These are phyloP conservation scores for Hortaea werneckii DNA, from an alignment of 2,329 filamentous ascomycete genomes.

Conservation along the genomic window DNA sequence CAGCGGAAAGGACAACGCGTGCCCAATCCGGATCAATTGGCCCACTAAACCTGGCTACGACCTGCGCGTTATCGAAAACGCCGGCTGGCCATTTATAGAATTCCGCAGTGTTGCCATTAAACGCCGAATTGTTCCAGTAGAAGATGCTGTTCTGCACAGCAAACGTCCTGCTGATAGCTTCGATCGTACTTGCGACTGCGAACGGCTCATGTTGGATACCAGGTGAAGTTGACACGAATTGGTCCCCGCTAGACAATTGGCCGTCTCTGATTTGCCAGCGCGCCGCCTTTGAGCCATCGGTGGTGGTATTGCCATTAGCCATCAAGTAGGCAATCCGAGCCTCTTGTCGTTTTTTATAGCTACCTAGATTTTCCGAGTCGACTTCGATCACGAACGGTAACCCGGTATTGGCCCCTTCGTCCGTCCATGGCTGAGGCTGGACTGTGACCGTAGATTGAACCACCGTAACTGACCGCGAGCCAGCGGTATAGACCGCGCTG, in stretches of 20 bases:
- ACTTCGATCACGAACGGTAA: constrained; percentile 23
- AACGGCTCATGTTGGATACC: constrained; percentile 18
- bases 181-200: constrained; percentile 11
- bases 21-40: constrained; percentile 17
- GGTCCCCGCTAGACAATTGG: constrained; percentile 11
- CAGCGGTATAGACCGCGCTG: constrained; percentile 16
- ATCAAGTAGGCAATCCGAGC: constrained; percentile 18
- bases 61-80: constrained; percentile 16
- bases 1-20: constrained; percentile 17
- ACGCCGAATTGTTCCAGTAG: constrained; percentile 23
- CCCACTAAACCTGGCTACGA: constrained; percentile 22
- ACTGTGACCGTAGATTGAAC: constrained; percentile 22
- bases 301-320: constrained; percentile 25
- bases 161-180: constrained; percentile 22
- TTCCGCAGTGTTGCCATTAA: constrained; percentile 20
- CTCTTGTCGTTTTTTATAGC: constrained; percentile 12
- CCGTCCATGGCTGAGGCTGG: constrained; percentile 16
- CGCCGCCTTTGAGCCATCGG: constrained; percentile 18
- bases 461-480: constrained; percentile 13
- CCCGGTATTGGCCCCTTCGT: constrained; percentile 21
- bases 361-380: neutral
- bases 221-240: constrained; percentile 17
- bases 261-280: constrained; percentile 22
- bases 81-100: constrained; percentile 22
- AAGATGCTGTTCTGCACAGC: constrained; percentile 16